phyloP scores from a whole-genome alignment of 306 rosid genomes.

The Mimosa bimucronata region DNA sequence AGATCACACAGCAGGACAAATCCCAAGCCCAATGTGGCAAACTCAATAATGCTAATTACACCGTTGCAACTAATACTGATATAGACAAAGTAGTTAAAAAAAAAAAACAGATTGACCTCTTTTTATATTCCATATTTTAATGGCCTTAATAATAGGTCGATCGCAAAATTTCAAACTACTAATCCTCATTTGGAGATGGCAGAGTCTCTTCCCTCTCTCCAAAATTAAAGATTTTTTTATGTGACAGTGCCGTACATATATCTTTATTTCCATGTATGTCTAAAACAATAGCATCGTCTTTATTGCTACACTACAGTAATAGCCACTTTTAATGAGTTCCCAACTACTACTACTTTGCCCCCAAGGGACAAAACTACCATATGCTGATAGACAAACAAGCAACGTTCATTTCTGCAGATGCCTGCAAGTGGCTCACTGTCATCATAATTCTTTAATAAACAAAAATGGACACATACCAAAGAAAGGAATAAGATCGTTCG shows the following conservation, averaged over 20 bases:
- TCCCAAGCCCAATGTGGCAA: too few relatives aligned
- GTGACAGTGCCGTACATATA: neutral
- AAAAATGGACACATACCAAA: neutral
- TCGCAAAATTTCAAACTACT: neutral
- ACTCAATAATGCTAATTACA: neutral
- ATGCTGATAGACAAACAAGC: conserved; percentile 38
- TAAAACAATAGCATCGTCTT: neutral
- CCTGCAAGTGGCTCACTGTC: conserved; percentile 35
- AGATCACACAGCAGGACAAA: neutral
- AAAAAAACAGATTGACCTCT: neutral
- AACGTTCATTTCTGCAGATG: conserved; percentile 62
- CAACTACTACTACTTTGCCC: neutral
- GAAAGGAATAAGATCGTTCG: neutral
- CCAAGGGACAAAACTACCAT: conserved; percentile 22
- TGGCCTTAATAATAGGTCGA: neutral
- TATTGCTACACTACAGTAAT: neutral
- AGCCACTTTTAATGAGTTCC: neutral
- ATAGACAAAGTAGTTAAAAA: neutral
- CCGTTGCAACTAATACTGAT: neutral
- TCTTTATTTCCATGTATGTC: neutral
- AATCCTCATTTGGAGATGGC: neutral
- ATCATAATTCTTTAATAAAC: neutral
- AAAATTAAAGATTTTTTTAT: neutral
- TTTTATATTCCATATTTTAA: neutral
- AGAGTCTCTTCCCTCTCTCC: neutral